Percentiles rank a stretch among this genome's conserved stretches.
phyloP scores from a whole-genome alignment of 2,329 filamentous ascomycete genomes.

The Exophiala bonariae region DNA sequence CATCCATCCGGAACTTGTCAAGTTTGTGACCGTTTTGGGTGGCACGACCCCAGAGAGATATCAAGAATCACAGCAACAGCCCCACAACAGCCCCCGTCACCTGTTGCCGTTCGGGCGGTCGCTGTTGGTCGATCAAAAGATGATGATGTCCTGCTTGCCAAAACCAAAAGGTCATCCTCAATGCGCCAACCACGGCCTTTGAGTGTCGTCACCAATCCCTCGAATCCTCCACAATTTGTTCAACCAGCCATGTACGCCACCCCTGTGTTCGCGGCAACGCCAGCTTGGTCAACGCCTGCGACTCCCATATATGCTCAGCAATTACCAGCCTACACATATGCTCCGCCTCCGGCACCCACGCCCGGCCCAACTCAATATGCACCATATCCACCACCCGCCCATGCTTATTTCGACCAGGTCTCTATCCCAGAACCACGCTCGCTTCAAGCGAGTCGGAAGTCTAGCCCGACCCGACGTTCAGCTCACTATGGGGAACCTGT shows the following conservation, averaged over 20 bases:
- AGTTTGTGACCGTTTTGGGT: slow-evolving; percentile 37
- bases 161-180: slow-evolving; percentile 9
- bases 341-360: slow-evolving; percentile 3
- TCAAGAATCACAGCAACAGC: slow-evolving; percentile 7
- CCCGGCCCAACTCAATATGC: slow-evolving; percentile 10
- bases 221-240: slow-evolving; percentile 10
- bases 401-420: slow-evolving; percentile 10
- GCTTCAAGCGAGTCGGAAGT: slow-evolving; percentile 11
- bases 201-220: slow-evolving; percentile 10
- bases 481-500: slow-evolving; percentile 20
- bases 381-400: slow-evolving; percentile 7
- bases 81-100: slow-evolving; percentile 15
- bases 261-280: slow-evolving; percentile 6
- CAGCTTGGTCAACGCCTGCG: slow-evolving; percentile 13
- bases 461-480: slow-evolving; percentile 14
- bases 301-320: slow-evolving; percentile 15
- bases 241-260: slow-evolving; percentile 13
- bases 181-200: slow-evolving; percentile 13
- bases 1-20: slow-evolving; percentile 36
- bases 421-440: slow-evolving; percentile 14
- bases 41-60: slow-evolving; percentile 29
- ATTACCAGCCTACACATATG: slow-evolving; percentile 12
- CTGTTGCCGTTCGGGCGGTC: slow-evolving; percentile 8
- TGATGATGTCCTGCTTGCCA: slow-evolving; percentile 11
- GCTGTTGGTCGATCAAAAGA: slow-evolving; percentile 12